A percentile compares a stretch with the other conserved stretches of the same genome.
These are phyloP conservation scores for Pseudonitzschia delicatissima DNA, from an alignment of 108 stramenopile species.

Conservation along the genomic window DNA sequence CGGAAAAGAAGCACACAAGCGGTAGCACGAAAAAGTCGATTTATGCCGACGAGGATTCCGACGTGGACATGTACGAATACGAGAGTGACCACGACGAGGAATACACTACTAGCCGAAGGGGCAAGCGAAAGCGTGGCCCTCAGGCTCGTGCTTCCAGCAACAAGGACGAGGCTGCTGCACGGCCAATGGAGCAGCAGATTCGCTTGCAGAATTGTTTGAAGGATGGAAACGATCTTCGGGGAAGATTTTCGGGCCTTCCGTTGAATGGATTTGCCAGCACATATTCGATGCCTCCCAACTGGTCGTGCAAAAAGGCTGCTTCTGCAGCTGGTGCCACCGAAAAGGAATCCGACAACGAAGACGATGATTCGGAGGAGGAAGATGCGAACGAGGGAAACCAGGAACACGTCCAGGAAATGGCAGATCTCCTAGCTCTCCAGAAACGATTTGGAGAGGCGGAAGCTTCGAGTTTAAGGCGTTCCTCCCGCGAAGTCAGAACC, in stretches of 20 bases:
- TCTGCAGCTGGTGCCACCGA: not conserved
- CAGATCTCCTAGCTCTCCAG: constrained; percentile 31
- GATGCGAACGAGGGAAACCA: not conserved
- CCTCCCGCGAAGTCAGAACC: constrained; percentile 20
- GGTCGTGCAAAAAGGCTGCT: constrained; percentile 32
- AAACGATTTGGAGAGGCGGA: constrained; percentile 29
- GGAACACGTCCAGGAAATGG: constrained; percentile 29
- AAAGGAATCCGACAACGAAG: not conserved
- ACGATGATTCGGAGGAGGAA: constrained; percentile 9
- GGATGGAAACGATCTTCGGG: constrained; percentile 41
- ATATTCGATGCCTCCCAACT: constrained; percentile 39
- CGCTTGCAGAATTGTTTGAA: constrained; percentile 38
- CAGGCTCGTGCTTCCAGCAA: not conserved
- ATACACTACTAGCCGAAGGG: constrained; percentile 17
- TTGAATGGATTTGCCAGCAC: constrained; percentile 28
- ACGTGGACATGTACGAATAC: constrained; percentile 78
- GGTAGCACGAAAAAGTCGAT: constrained; percentile 42
- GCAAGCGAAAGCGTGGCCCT: constrained; percentile 22
- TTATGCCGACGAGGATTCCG: constrained; percentile 74
- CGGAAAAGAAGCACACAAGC: constrained; percentile 17
- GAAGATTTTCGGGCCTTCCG: constrained; percentile 45
- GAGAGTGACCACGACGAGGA: constrained; percentile 77
- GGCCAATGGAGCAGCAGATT: constrained; percentile 43
- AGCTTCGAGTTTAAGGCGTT: constrained; percentile 29
- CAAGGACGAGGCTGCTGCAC: constrained; percentile 40